Base-by-base conservation (phyloP, 192 early-diverging fungal genomes). In the Coemansia biformis region DNA sequence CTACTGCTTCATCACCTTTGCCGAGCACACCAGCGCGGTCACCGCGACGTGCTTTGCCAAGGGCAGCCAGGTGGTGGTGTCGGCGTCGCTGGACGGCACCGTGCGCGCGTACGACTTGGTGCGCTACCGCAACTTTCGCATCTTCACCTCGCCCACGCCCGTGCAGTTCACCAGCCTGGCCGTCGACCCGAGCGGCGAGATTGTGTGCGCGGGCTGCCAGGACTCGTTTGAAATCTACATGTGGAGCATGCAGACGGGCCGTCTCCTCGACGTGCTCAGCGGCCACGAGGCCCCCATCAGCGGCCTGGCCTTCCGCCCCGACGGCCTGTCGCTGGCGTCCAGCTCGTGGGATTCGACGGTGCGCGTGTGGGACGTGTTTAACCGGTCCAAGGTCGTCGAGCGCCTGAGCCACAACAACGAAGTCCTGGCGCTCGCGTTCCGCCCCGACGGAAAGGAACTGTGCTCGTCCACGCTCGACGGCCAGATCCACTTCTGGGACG, bases 161-260 rank as follows among this genome's bases (percentile, higher is more conserved):
- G 88, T 91, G 15, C 97, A 99, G 75, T 98, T 99, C 51, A 83
- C 81, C 19, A 86, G 84, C 11, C 65, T 99, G 38, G 90, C 93
- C 0, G 93, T 99, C 11, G 97, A 98, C 57, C 87, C 91, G 1
- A 91, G 88, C 69, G 93, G 95, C 42, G 97, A 99, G 54, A 82
- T 99, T 48, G 86, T 99, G 2, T 93, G 90, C 63, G 97, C 95
- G 14, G 93, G 93, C 24, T 86, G 85, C 34, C 75, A 84, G 56
- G 93, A 99, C 60, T 83, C 88, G 5, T 99, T 97, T 72, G 95
- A 98, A 57, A 91, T 99, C 31, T 98, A 83, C 63, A 85, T 98
- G 48, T 99, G 97, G 97, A 90, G 88, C 45, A 90, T 99, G 54
- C 94, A 98, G 61, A 99, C 93, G 0, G 97, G 97, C n/a, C 91